Conservation (phyloP, 345 rosid genomes). For the Capsella bursapastoris region DNA sequence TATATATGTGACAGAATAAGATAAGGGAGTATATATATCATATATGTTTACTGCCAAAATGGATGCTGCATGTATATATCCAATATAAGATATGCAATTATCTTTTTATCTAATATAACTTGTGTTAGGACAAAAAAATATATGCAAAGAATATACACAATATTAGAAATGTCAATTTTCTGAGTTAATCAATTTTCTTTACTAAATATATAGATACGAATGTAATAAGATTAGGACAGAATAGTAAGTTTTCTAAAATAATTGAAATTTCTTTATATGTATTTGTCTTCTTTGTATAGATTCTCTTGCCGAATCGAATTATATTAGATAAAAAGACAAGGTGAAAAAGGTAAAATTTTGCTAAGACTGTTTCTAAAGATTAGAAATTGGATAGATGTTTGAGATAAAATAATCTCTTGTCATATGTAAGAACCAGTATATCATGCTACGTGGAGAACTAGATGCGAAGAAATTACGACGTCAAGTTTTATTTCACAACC, state of each 20-base stretch:
- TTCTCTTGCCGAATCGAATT: conserved; percentile 1
- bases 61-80: background rate
- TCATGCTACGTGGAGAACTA: background rate
- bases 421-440: background rate
- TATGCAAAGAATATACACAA: background rate
- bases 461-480: background rate
- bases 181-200: background rate
- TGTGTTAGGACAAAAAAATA: conserved; percentile 1
- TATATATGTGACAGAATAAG: background rate
- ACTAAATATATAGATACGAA: background rate
- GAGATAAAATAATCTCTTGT: background rate
- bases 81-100: background rate
- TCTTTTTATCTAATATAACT: conserved; percentile 6
- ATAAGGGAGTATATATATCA: background rate
- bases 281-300: background rate
- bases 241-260: background rate
- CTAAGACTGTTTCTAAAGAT: background rate
- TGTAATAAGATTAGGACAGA: background rate
- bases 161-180: background rate
- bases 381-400: background rate
- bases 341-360: background rate
- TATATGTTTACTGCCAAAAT: conserved; percentile 2
- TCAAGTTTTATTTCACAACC: background rate
- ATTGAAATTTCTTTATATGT: background rate
- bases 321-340: background rate